Conservation (phyloP, 257 asterid species). For the Paulownia fortunei region DNA sequence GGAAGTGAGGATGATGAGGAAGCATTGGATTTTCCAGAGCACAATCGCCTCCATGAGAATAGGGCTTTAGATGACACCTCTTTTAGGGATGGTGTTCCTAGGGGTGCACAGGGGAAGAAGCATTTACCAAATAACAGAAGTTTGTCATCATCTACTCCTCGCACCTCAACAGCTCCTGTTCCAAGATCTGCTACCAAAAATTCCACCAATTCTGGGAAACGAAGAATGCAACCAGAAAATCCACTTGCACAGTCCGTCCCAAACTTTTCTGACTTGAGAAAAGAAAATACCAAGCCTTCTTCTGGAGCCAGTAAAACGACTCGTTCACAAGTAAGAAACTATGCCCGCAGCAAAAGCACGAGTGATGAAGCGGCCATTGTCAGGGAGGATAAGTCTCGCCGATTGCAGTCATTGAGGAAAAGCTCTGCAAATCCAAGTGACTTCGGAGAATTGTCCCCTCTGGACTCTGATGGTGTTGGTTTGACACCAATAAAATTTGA, state of each 20-base stretch:
- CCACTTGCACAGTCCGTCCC: conserved; percentile 94
- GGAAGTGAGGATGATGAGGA: conserved; percentile 70
- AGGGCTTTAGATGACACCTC: conserved; percentile 50
- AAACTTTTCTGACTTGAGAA: conserved; percentile 78
- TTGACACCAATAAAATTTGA: conserved; percentile 61
- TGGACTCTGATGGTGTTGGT: conserved; percentile 59
- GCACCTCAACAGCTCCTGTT: conserved; percentile 60
- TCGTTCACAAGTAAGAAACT: conserved; percentile 69
- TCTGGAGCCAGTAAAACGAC: conserved; percentile 54
- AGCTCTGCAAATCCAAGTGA: conserved; percentile 57
- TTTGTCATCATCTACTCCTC: conserved; percentile 62
- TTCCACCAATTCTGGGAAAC: conserved; percentile 60
- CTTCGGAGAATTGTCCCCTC: conserved; percentile 47
- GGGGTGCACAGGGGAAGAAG: conserved; percentile 57
- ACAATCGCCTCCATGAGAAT: conserved; percentile 45
- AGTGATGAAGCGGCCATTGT: conserved; percentile 57
- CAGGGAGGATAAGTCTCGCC: conserved; percentile 75
- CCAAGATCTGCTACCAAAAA: conserved; percentile 62
- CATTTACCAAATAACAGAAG: conserved; percentile 53
- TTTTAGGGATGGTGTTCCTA: conserved; percentile 51
- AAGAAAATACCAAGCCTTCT: conserved; percentile 80
- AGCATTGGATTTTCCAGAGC: conserved; percentile 49
- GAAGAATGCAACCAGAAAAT: conserved; percentile 77
- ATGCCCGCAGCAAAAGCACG: conserved; percentile 65
- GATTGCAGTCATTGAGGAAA: conserved; percentile 61